Conservation (phyloP, 2,329 filamentous ascomycete genomes). For the Alternaria sp. region DNA sequence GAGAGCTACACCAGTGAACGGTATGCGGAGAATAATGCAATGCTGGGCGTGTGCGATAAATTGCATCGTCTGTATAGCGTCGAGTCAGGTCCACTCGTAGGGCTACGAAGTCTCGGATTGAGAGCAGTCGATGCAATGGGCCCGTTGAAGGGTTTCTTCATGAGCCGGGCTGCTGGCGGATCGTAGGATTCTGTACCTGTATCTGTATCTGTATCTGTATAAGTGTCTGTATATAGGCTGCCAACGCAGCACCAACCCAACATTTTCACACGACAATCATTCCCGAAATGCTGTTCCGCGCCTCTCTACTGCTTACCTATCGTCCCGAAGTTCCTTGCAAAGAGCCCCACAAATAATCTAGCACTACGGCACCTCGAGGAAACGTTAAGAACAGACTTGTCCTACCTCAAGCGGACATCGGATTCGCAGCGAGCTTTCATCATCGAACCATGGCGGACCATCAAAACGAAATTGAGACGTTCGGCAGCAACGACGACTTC, state of each 20-base stretch:
- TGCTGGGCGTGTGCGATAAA: constrained; percentile 85
- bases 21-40: constrained; percentile 78
- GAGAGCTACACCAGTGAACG: constrained; percentile 82
- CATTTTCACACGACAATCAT: constrained; percentile 1
- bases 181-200: constrained; percentile 22
- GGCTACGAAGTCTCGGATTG: constrained; percentile 77
- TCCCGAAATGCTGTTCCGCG: not conserved
- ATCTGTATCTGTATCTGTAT: constrained; percentile 18
- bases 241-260: not conserved
- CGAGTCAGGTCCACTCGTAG: constrained; percentile 78
- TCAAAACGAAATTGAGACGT: constrained; percentile 38
- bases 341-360: not conserved
- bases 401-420: not conserved
- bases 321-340: not conserved
- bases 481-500: constrained; percentile 67
- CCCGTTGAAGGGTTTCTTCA: constrained; percentile 82
- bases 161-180: constrained; percentile 67
- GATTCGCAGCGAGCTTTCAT: not conserved
- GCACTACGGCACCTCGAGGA: not conserved
- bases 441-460: constrained; percentile 33
- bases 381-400: not conserved
- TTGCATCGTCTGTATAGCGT: constrained; percentile 91
- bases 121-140: constrained; percentile 75
- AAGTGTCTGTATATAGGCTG: constrained; percentile 8
- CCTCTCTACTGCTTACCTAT: not conserved